Evolutionary conservation across 495 filamentous ascomycete species (phyloP).

Genomic region (Endocarpon pusillum): DNA sequence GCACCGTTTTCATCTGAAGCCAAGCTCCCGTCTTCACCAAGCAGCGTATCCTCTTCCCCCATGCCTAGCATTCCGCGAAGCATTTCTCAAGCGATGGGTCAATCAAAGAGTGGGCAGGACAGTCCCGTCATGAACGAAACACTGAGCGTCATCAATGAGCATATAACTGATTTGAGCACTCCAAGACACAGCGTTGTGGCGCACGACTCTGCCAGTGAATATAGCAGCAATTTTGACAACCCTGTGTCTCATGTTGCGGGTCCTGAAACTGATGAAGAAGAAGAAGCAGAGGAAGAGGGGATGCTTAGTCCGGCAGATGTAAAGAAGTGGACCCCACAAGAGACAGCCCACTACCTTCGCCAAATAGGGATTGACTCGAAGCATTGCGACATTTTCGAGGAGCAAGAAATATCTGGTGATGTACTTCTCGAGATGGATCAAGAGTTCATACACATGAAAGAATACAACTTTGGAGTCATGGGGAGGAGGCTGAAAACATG

Average conservation of each 20-base stretch:
- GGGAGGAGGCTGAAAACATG: constrained; percentile 81
- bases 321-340: constrained; percentile 51
- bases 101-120: constrained; percentile 30
- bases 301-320: constrained; percentile 46
- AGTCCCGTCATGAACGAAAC: constrained; percentile 94
- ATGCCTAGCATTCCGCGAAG: constrained; percentile 29
- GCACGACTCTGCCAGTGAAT: constrained; percentile 82
- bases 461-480: constrained; percentile 84
- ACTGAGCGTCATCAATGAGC: constrained; percentile 91
- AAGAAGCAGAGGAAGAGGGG: constrained; percentile 36
- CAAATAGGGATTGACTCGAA: constrained; percentile 59
- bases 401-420: constrained; percentile 91
- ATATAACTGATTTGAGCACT: constrained; percentile 85
- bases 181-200: constrained; percentile 43
- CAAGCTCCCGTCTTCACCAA: no score
- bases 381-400: constrained; percentile 84
- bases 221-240: constrained; percentile 60
- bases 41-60: constrained; percentile 19
- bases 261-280: constrained; percentile 68
- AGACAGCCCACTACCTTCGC: constrained; percentile 76
- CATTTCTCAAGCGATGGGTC: constrained; percentile 27
- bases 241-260: constrained; percentile 81
- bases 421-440: constrained; percentile 91
- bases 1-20: no score
- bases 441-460: constrained; percentile 79